Percentiles rank a stretch among this genome's conserved stretches.
phyloP scores from a whole-genome alignment of 2,329 filamentous ascomycete species.

The Penicillium sp. region DNA sequence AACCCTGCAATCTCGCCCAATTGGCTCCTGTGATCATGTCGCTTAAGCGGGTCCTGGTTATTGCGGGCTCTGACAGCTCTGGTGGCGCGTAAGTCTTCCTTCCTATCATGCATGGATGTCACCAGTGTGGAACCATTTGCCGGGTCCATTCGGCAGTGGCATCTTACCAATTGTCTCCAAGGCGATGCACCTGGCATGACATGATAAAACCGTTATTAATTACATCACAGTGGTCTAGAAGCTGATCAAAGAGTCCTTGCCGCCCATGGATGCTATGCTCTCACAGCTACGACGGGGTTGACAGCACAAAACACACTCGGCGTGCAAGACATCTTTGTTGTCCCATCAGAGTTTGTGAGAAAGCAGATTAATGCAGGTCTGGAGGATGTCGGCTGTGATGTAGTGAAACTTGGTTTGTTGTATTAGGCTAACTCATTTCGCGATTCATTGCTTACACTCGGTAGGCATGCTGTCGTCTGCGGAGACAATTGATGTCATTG shows the following conservation, averaged over 20 bases:
- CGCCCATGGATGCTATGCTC: conserved; percentile 89
- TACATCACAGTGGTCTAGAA: conserved; percentile 73
- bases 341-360: conserved; percentile 74
- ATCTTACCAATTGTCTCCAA: not conserved
- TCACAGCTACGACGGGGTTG: conserved; percentile 91
- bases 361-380: conserved; percentile 85
- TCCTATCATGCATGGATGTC: not conserved
- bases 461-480: conserved; percentile 79
- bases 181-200: not conserved
- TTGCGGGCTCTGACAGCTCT: conserved; percentile 87
- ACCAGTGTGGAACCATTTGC: not conserved
- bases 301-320: conserved; percentile 94
- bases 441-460: conserved; percentile 1
- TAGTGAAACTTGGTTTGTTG: conserved; percentile 80
- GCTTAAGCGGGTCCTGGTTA: conserved; percentile 66
- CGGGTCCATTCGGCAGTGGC: not conserved
- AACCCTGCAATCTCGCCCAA: conserved; percentile 2
- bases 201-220: conserved; percentile 6
- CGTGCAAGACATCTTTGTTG: conserved; percentile 76
- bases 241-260: conserved; percentile 94
- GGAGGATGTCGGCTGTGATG: conserved; percentile 81
- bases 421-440: not conserved
- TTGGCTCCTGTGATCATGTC: conserved; percentile 31
- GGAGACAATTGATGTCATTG: conserved; percentile 68
- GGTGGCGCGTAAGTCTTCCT: conserved; percentile 72